These are phyloP conservation scores for Rickenella mellea DNA, from an alignment of 768 basidiomycete species.

Conservation along the genomic window DNA sequence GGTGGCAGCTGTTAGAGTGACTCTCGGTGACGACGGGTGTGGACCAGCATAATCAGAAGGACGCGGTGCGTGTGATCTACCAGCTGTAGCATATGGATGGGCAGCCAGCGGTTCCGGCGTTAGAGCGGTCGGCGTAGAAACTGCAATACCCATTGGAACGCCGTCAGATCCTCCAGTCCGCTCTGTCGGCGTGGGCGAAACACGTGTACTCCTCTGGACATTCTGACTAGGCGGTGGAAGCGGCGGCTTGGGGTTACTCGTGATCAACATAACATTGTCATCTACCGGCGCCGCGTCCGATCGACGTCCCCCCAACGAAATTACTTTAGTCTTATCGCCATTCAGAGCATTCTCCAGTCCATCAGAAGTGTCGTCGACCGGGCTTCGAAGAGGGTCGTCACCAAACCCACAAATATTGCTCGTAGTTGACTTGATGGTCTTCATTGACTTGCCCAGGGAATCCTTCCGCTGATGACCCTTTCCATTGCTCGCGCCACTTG, in stretches of 20 bases:
- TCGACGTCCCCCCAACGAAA: slow-evolving; percentile 6
- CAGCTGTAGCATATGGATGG: slow-evolving; percentile 28
- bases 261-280: slow-evolving; percentile 2
- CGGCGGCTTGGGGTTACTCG: slow-evolving; percentile 7
- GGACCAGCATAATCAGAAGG: slow-evolving; percentile 31
- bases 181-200: slow-evolving; percentile 22
- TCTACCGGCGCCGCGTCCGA: slow-evolving; percentile 1
- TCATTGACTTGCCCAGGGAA: slow-evolving; percentile 29
- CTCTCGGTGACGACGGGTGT: slow-evolving; percentile 23
- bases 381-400: slow-evolving; percentile 9
- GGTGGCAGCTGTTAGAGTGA: slow-evolving; percentile 8
- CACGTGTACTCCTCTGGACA: too few species aligned
- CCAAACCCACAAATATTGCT: slow-evolving; percentile 1
- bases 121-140: slow-evolving; percentile 25
- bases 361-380: slow-evolving; percentile 12
- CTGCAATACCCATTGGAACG: slow-evolving; percentile 32
- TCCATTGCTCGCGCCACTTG: background rate
- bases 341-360: slow-evolving; percentile 11
- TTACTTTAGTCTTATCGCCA: slow-evolving; percentile 15
- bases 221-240: too few species aligned
- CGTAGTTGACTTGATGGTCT: slow-evolving; percentile 24
- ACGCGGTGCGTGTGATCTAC: slow-evolving; percentile 10
- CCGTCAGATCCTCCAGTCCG: slow-evolving; percentile 14
- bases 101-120: slow-evolving; percentile 15
- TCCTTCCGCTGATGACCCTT: slow-evolving; percentile 24